Evolutionary conservation across 768 basidiomycete genomes (phyloP).

Genomic region (Serendipita indica): DNA sequence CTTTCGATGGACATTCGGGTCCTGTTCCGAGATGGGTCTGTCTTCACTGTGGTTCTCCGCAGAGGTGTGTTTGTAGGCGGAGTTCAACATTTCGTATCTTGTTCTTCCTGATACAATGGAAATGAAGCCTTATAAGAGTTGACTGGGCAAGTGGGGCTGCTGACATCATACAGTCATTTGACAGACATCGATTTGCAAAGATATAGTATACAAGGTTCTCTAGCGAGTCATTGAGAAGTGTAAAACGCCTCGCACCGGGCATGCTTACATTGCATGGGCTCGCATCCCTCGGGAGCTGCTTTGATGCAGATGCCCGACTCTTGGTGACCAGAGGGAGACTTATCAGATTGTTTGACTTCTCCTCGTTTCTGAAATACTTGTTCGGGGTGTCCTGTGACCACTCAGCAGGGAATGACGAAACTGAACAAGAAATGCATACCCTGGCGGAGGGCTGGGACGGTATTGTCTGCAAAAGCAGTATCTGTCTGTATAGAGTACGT

Average conservation of each 20-base stretch:
- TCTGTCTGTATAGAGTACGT: not conserved
- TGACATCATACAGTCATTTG: not conserved
- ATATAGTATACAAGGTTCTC: not conserved
- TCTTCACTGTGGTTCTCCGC: not conserved
- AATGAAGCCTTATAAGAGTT: not conserved
- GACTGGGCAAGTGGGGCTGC: not conserved
- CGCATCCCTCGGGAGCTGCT: not conserved
- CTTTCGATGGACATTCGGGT: not conserved
- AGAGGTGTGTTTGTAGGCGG: not conserved
- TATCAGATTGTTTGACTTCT: not conserved
- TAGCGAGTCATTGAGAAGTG: not conserved
- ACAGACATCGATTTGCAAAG: not conserved
- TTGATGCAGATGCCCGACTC: not conserved
- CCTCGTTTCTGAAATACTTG: not conserved
- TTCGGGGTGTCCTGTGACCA: slow-evolving; percentile 1
- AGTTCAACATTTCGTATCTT: not conserved
- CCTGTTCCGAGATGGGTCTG: not conserved
- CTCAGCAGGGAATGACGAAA: not conserved
- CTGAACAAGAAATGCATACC: not conserved
- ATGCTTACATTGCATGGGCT: not conserved
- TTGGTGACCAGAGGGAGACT: not conserved
- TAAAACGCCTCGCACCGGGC: not conserved
- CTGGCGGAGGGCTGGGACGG: not conserved
- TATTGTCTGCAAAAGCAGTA: slow-evolving; percentile 6
- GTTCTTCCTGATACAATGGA: too few relatives aligned